phyloP scores from a whole-genome alignment of 495 filamentous ascomycete species.

The Elasticomyces elasticus region DNA sequence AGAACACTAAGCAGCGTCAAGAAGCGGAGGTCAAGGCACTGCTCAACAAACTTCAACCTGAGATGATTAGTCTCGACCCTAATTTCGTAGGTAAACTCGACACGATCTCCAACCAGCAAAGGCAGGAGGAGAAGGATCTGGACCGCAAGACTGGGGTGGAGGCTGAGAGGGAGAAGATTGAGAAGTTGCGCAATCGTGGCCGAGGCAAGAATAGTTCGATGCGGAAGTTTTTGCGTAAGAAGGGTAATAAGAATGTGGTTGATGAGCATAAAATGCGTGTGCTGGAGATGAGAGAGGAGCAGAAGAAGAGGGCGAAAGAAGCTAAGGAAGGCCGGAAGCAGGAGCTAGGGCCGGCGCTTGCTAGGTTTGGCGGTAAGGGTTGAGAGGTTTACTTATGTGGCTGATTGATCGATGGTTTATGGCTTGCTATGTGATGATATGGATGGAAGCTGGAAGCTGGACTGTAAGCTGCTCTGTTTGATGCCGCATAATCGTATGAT shows the following conservation, averaged over 20 bases:
- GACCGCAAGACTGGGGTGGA: constrained; percentile 45
- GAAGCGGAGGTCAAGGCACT: constrained; percentile 83
- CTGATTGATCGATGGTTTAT: too few relatives aligned
- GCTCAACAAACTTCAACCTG: constrained; percentile 87
- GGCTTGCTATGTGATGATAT: too few relatives aligned
- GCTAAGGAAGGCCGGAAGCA: constrained; percentile 48
- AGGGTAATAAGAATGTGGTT: constrained; percentile 77
- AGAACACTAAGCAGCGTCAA: constrained; percentile 83
- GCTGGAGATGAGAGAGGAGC: constrained; percentile 56
- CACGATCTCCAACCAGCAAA: constrained; percentile 60
- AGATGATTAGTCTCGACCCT: constrained; percentile 93
- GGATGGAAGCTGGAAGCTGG: background rate
- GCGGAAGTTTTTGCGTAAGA: constrained; percentile 81
- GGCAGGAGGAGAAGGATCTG: constrained; percentile 60
- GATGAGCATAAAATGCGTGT: constrained; percentile 71
- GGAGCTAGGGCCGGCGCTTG: constrained; percentile 62
- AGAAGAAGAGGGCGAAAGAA: constrained; percentile 51
- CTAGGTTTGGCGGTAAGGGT: constrained; percentile 44
- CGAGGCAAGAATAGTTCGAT: constrained; percentile 87
- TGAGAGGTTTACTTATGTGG: constrained; percentile 11
- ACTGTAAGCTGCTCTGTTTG: too few relatives aligned
- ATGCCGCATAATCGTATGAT: too few relatives aligned
- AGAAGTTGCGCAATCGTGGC: constrained; percentile 60
- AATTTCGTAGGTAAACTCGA: constrained; percentile 83
- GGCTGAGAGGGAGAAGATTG: constrained; percentile 45